Evolutionary conservation across 2,329 filamentous ascomycete species (phyloP).

Genomic region (Scleromitrula shiraiana): DNA sequence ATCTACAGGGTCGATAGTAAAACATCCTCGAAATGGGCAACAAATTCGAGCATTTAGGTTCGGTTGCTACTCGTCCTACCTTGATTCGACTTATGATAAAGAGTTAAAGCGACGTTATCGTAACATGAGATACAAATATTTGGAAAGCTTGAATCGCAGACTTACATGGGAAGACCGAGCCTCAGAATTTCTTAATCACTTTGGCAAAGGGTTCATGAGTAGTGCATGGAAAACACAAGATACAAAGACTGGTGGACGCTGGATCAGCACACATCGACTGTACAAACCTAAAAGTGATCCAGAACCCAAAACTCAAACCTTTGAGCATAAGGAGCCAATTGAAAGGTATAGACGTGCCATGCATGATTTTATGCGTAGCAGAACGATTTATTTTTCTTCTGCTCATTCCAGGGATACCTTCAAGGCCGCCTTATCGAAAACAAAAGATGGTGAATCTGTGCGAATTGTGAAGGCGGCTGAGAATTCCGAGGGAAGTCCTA

Average conservation of each 20-base stretch:
- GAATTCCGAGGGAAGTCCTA: not conserved
- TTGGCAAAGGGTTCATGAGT: constrained; percentile 35
- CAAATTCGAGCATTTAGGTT: constrained; percentile 43
- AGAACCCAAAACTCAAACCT: constrained; percentile 1
- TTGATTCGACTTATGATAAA: constrained; percentile 35
- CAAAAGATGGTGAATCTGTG: not conserved
- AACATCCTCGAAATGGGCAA: constrained; percentile 21
- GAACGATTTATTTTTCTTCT: not conserved
- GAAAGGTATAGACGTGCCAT: not conserved
- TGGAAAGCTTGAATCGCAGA: constrained; percentile 38
- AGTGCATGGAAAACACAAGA: constrained; percentile 33
- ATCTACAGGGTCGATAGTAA: constrained; percentile 7
- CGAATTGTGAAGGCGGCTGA: not conserved
- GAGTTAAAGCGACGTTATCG: constrained; percentile 39
- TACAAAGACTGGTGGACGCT: constrained; percentile 26
- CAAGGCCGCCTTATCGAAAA: constrained; percentile 3
- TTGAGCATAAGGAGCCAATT: constrained; percentile 23
- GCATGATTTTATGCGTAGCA: constrained; percentile 1
- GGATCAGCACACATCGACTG: constrained; percentile 31
- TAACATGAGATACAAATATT: constrained; percentile 37
- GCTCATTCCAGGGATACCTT: not conserved
- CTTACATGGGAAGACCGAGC: constrained; percentile 40
- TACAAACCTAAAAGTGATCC: constrained; percentile 3
- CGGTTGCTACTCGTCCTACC: constrained; percentile 36
- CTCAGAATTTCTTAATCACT: constrained; percentile 26